phyloP scores from a whole-genome alignment of 148 eudicot genomes.

The Rhododendron molle region DNA sequence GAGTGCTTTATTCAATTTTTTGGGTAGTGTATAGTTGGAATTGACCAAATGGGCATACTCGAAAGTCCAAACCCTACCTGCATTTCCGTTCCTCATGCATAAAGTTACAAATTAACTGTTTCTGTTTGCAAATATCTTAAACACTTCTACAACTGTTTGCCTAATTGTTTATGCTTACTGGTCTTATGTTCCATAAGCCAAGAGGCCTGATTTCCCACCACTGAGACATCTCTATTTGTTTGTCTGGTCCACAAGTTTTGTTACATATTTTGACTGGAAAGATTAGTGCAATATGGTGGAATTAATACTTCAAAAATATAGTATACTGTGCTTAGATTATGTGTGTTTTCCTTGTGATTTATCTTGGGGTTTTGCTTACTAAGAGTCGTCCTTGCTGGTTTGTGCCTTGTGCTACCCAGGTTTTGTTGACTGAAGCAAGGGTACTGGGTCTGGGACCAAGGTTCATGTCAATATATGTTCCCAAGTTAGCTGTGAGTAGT shows the following conservation, averaged over 20 bases:
- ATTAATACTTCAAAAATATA: not conserved
- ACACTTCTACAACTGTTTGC: not conserved
- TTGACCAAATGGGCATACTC: not conserved
- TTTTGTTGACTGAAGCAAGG: slow-evolving; percentile 69
- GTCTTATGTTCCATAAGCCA: not conserved
- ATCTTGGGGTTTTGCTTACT: not conserved
- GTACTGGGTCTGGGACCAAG: slow-evolving; percentile 87
- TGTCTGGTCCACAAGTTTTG: not conserved
- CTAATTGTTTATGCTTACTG: not conserved
- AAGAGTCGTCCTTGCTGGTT: not conserved
- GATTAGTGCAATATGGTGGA: not conserved
- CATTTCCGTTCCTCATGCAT: not conserved
- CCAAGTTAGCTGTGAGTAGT: slow-evolving; percentile 65
- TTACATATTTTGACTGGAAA: not conserved
- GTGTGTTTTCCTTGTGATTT: not conserved
- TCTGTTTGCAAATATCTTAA: not conserved
- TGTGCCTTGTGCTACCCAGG: slow-evolving; percentile 37
- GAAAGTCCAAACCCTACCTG: not conserved
- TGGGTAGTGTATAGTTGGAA: not conserved
- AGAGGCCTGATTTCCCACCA: not conserved
- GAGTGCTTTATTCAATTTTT: not conserved
- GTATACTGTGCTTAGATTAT: not conserved
- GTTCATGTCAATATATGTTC: slow-evolving; percentile 84
- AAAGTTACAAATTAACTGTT: not conserved
- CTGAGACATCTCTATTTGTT: not conserved